Base-by-base conservation (phyloP, 345 rosid genomes). In the Pugionium dolabratum region DNA sequence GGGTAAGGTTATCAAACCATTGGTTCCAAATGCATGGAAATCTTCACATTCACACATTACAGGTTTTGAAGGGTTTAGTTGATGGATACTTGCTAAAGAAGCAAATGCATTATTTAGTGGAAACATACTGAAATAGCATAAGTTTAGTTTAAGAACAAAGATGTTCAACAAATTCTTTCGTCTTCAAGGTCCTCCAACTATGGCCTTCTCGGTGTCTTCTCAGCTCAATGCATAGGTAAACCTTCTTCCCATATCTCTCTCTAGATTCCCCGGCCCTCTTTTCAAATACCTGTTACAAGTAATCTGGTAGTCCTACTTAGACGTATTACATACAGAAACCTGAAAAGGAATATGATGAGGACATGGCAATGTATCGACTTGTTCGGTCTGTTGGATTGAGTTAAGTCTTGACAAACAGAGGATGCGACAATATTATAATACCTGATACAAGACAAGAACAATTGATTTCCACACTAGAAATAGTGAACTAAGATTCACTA, bases 211-310 rank as follows among this genome's bases (percentile, higher is more conserved):
- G 0, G 88, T 84, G 76, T 93, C 98, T 57, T 90, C 93, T 76
- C 98, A 83, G 59, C 96, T 92, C 77, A 92, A 75, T 26, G 98
- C 96, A 63, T 92, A 89, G 46, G 95, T 92, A 81, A 92, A 94
- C 79, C 97, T 86, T 74, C 98, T 88, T 74, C 90, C 98, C 59
- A 93, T 72, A 44, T 93, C 98, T 64, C 87, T 90, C 62, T 94
- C 96, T 2, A 93, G 90, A 78, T 70, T 85, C 6, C 95, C 97
- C 6, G 96, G 92, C n/a, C 97, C 97, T 65, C 73, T 88, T 83
- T 83, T 94, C 78, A 86, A 69, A 80, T 94, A 90, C 86, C 97
- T 94, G 42, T 45, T 30, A 9, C 48, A 49, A 29, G 28, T 39
- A 25, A 41, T 39, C 59, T 62, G 2, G 25, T 30, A 70, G 25